phyloP scores from a whole-genome alignment of 768 basidiomycete genomes.

The Boletus subcaerulescens region DNA sequence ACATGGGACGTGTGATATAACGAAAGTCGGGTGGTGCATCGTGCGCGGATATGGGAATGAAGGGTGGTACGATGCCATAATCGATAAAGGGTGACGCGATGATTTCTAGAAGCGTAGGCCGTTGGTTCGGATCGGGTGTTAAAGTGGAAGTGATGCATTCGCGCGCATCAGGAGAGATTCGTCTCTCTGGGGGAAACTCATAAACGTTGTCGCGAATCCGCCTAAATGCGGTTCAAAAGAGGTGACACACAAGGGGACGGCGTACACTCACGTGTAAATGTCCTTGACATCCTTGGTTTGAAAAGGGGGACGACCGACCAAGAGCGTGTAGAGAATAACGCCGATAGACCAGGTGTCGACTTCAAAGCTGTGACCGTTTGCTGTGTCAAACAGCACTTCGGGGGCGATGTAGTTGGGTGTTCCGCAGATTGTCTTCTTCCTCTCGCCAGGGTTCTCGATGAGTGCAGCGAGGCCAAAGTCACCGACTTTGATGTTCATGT shows the following conservation, averaged over 20 bases:
- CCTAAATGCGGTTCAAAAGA: constrained; percentile 37
- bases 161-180: constrained; percentile 67
- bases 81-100: constrained; percentile 83
- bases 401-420: constrained; percentile 99
- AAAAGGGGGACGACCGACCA: constrained; percentile 95
- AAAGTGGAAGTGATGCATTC: constrained; percentile 82
- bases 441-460: constrained; percentile 92
- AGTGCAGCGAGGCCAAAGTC: constrained; percentile 97
- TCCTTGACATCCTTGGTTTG: constrained; percentile 97
- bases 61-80: constrained; percentile 73
- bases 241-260: neutral
- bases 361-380: constrained; percentile 96
- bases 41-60: constrained; percentile 77
- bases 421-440: constrained; percentile 99
- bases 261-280: constrained; percentile 77
- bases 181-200: constrained; percentile 79
- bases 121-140: constrained; percentile 75
- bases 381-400: constrained; percentile 93
- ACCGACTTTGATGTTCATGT: constrained; percentile 96
- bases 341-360: constrained; percentile 98
- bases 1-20: constrained; percentile 56
- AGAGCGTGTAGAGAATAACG: constrained; percentile 92
- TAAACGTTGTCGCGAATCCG: constrained; percentile 94
- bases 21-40: constrained; percentile 75
- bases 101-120: constrained; percentile 84